A percentile compares a stretch with the other conserved stretches of the same genome.
phyloP scores from a whole-genome alignment of 192 early-diverging fungal genomes.

The Funneliformis mosseae region DNA sequence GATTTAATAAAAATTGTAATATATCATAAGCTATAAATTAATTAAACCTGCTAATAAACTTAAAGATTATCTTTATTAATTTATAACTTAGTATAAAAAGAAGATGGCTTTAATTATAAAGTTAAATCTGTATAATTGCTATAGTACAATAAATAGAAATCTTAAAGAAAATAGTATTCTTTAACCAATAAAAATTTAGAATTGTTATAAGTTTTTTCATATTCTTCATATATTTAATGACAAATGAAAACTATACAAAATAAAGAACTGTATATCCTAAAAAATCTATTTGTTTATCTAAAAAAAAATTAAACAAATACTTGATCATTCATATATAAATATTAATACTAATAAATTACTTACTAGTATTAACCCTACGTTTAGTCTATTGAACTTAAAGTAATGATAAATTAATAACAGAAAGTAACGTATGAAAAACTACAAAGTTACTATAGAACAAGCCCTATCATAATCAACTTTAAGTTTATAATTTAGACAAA shows the following conservation, averaged over 20 bases:
- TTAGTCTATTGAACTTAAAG: too few relatives aligned
- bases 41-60: neutral
- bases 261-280: neutral
- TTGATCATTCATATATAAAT: neutral
- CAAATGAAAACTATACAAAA: neutral
- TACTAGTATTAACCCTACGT: too few relatives aligned
- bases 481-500: too few relatives aligned
- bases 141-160: neutral
- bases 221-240: neutral
- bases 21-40: neutral
- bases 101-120: neutral
- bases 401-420: too few relatives aligned
- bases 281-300: neutral
- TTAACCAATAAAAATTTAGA: neutral
- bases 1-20: neutral
- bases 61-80: neutral
- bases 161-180: neutral
- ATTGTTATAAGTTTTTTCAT: neutral
- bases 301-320: neutral
- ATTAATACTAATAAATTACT: neutral
- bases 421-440: too few relatives aligned
- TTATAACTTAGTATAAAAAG: neutral
- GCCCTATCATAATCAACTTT: too few relatives aligned
- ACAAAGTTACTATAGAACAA: too few relatives aligned
- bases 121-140: slow-evolving; percentile 1